Percentiles rank a stretch among this genome's conserved stretches.
phyloP scores from a whole-genome alignment of 805 yeast species.

The Jamesozyma hellenica region DNA sequence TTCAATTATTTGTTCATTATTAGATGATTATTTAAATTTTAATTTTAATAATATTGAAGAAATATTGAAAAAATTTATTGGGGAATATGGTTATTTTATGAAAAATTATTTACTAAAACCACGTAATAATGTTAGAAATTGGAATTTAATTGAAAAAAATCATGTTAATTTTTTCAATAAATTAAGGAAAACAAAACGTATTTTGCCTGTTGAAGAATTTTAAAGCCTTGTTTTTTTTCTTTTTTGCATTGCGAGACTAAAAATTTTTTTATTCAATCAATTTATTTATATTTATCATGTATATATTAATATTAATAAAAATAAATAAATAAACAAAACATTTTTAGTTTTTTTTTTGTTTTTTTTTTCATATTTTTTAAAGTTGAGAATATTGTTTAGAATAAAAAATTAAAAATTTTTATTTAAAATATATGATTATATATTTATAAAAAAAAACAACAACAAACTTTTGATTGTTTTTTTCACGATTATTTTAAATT shows the following conservation, averaged over 20 bases:
- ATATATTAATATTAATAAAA: background rate
- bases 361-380: too few relatives aligned
- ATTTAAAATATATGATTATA: too few relatives aligned
- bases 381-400: too few relatives aligned
- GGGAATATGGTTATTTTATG: conserved; percentile 28
- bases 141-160: conserved; percentile 17
- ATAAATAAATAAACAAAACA: background rate
- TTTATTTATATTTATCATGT: background rate
- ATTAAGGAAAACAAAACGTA: conserved; percentile 10
- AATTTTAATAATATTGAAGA: conserved; percentile 7
- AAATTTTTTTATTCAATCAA: too few relatives aligned
- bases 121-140: conserved; percentile 12
- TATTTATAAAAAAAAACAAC: too few relatives aligned
- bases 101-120: conserved; percentile 21
- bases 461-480: too few relatives aligned
- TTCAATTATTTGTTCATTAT: conserved; percentile 7
- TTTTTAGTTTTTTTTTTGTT: too few relatives aligned
- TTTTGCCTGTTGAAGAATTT: conserved; percentile 2
- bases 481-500: too few relatives aligned
- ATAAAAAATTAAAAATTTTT: too few relatives aligned
- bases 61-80: conserved; percentile 12
- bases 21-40: conserved; percentile 21
- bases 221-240: too few relatives aligned
- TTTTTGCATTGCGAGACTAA: too few relatives aligned
- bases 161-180: conserved; percentile 12